Evolutionary conservation across 1,284 basidiomycete species (phyloP).

Genomic region (Ustilago esculenta): DNA sequence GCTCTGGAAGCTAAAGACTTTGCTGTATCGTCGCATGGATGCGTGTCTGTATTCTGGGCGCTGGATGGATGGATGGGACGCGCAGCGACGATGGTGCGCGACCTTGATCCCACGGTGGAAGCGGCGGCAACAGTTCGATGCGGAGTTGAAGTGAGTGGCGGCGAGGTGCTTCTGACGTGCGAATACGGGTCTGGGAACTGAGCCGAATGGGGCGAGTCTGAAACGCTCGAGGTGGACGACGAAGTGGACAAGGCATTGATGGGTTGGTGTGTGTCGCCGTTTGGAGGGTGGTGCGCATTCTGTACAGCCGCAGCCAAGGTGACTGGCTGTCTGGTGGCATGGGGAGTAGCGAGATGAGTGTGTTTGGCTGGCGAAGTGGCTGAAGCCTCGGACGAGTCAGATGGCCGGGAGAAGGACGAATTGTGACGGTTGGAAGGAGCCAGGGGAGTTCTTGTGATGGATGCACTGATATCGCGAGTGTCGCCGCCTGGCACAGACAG

Average conservation of each 20-base stretch:
- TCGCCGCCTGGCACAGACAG: slow-evolving; percentile 39
- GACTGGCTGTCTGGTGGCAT: slow-evolving; percentile 15
- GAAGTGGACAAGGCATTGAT: slow-evolving; percentile 16
- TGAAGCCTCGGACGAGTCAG: slow-evolving; percentile 33
- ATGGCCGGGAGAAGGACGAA: slow-evolving; percentile 43
- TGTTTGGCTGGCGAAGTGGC: slow-evolving; percentile 20
- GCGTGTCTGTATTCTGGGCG: slow-evolving; percentile 6
- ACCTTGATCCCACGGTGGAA: slow-evolving; percentile 41
- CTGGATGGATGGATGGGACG: slow-evolving; percentile 25
- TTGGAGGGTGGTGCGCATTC: slow-evolving; percentile 7
- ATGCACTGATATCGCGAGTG: slow-evolving; percentile 39
- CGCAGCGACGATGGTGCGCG: slow-evolving; percentile 40
- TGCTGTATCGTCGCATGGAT: slow-evolving; percentile 37
- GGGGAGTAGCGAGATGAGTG: slow-evolving; percentile 24
- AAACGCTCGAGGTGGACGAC: slow-evolving; percentile 35
- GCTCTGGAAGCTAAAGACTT: slow-evolving; percentile 24
- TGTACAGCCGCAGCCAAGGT: slow-evolving; percentile 32
- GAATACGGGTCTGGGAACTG: slow-evolving; percentile 35
- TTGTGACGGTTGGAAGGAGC: slow-evolving; percentile 35
- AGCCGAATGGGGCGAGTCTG: slow-evolving; percentile 19
- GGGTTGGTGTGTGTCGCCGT: background rate
- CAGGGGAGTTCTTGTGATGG: slow-evolving; percentile 31
- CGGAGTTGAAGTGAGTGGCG: slow-evolving; percentile 47
- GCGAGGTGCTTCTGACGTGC: slow-evolving; percentile 33
- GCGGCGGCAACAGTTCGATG: slow-evolving; percentile 27